Conservation (phyloP, 495 filamentous ascomycete genomes). For the Copromyces sp. region DNA sequence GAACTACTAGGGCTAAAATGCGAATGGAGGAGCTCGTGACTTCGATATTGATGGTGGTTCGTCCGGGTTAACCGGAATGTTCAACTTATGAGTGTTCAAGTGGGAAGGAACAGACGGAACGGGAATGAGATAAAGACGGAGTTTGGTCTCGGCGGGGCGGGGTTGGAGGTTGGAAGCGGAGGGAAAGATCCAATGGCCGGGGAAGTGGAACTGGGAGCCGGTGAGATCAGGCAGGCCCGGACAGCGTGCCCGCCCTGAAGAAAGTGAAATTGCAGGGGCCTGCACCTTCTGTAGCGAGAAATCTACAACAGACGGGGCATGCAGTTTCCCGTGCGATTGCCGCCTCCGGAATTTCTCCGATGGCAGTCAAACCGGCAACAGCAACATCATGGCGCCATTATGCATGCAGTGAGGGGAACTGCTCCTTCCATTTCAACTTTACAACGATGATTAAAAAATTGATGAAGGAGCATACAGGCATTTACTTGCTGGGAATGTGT, state of each 20-base stretch:
- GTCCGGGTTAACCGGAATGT: not conserved
- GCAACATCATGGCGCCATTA: not conserved
- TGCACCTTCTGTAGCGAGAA: not conserved
- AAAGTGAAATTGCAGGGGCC: not conserved
- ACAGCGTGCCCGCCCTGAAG: not conserved
- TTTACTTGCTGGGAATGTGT: not conserved
- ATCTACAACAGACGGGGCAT: not conserved
- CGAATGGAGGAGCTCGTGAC: not conserved
- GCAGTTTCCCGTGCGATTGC: not conserved
- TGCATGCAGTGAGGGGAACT: not conserved
- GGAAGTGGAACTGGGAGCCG: not conserved
- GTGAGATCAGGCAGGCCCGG: not conserved
- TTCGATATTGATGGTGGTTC: not conserved
- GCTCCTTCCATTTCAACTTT: not conserved
- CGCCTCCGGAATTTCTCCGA: slow-evolving; percentile 3
- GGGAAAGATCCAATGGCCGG: not conserved
- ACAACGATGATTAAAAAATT: not conserved
- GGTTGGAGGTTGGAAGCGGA: not conserved
- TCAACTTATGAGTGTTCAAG: not conserved
- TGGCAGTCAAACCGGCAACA: not conserved
- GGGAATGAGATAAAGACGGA: not conserved
- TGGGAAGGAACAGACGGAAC: not conserved
- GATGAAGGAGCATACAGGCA: not conserved
- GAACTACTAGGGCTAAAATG: not conserved
- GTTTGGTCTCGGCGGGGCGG: not conserved